phyloP scores from a whole-genome alignment of 164 flowering plant species.

The Vitis labrusca region DNA sequence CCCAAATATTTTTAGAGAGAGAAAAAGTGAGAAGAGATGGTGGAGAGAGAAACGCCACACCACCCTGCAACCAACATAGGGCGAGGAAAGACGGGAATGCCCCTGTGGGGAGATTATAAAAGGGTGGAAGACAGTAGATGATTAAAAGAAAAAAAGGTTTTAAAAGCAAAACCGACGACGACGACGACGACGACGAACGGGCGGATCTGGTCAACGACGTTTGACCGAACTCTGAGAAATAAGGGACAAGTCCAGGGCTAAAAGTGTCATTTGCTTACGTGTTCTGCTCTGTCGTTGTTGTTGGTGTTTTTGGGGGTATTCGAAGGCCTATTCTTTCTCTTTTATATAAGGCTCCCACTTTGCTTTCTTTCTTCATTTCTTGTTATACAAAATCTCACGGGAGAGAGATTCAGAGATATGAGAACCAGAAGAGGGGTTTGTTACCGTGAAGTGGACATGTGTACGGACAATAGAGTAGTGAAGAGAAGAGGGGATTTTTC shows the following conservation, averaged over 20 bases:
- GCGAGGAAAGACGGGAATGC: neutral
- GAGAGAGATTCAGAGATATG: conserved; percentile 21
- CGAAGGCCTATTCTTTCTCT: conserved; percentile 5
- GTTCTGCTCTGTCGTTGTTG: conserved; percentile 26
- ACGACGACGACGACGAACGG: conserved; percentile 12
- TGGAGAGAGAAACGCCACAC: neutral
- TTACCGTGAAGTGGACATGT: conserved; percentile 21
- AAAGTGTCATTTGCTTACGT: conserved; percentile 4
- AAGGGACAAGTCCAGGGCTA: conserved; percentile 18
- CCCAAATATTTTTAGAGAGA: conserved; percentile 6
- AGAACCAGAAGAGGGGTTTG: conserved; percentile 48
- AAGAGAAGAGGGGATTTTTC: conserved; percentile 19
- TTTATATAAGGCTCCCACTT: conserved; percentile 9
- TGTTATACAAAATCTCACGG: neutral
- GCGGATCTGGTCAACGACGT: conserved; percentile 44
- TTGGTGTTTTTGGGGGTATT: conserved; percentile 10
- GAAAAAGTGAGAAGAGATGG: conserved; percentile 3
- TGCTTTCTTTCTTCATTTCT: neutral
- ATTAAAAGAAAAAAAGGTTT: neutral
- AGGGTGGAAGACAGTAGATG: neutral
- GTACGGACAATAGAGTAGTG: neutral
- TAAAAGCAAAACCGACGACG: conserved; percentile 11
- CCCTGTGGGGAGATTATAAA: neutral
- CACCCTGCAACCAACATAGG: neutral
- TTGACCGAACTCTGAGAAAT: conserved; percentile 26